phyloP scores from a whole-genome alignment of 805 yeast species.

The Torulaspora quercuum region DNA sequence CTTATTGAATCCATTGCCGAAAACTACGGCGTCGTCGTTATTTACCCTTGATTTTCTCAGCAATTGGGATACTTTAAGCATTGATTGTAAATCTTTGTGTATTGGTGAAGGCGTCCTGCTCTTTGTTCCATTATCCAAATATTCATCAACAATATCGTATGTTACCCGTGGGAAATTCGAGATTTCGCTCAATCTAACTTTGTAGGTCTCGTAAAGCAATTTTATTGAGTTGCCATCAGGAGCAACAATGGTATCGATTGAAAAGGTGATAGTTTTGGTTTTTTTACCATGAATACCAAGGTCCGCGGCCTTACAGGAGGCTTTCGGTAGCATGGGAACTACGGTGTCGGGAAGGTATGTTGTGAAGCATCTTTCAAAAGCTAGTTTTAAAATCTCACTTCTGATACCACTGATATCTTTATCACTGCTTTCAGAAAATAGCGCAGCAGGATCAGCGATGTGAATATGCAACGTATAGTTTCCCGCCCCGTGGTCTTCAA shows the following conservation, averaged over 20 bases:
- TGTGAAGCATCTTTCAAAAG: constrained; percentile 59
- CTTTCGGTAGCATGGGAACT: constrained; percentile 65
- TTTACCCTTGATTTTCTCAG: constrained; percentile 32
- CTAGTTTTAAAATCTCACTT: constrained; percentile 46
- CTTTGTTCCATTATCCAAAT: constrained; percentile 36
- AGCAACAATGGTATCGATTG: constrained; percentile 37
- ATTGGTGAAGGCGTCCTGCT: constrained; percentile 8
- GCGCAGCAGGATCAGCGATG: constrained; percentile 85
- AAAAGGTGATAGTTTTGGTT: constrained; percentile 50
- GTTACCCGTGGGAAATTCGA: constrained; percentile 52
- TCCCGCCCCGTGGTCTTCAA: constrained; percentile 38
- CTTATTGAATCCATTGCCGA: constrained; percentile 38
- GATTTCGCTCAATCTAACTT: constrained; percentile 43
- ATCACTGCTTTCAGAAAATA: constrained; percentile 39
- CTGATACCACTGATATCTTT: constrained; percentile 21
- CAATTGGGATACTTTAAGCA: constrained; percentile 31
- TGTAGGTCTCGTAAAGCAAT: constrained; percentile 27
- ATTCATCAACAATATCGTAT: constrained; percentile 57
- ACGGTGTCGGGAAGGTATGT: constrained; percentile 68
- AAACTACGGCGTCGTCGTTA: constrained; percentile 41
- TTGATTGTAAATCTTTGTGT: constrained; percentile 36
- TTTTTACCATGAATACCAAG: constrained; percentile 43
- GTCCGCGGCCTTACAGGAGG: constrained; percentile 50
- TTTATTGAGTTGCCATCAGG: constrained; percentile 22
- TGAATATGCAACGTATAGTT: constrained; percentile 57